phyloP scores from a whole-genome alignment of 495 filamentous ascomycete species.

The Cercophora newfieldiana region DNA sequence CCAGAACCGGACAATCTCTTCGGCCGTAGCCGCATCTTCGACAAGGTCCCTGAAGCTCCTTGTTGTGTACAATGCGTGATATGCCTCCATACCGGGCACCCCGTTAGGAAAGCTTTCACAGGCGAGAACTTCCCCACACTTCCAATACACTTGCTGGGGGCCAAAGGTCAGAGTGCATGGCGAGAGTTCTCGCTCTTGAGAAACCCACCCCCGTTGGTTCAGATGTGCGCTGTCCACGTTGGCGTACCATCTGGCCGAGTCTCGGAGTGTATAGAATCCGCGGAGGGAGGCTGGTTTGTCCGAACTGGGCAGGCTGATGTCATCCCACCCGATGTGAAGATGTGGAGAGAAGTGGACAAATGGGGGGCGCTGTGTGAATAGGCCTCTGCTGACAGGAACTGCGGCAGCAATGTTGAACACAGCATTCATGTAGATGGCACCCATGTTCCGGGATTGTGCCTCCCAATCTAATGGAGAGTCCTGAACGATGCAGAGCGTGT shows the following conservation, averaged over 20 bases:
- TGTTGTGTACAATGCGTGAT: not conserved
- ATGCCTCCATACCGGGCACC: not conserved
- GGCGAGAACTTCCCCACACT: not conserved
- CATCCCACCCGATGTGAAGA: not conserved
- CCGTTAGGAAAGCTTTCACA: not conserved
- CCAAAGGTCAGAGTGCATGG: not conserved
- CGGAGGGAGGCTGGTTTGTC: not conserved
- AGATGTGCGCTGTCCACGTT: not conserved
- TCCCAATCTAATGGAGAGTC: not conserved
- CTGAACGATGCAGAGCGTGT: constrained; percentile 5
- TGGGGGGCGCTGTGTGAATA: not conserved
- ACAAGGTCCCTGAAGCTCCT: not conserved
- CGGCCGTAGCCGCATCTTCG: not conserved
- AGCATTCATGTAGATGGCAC: not conserved
- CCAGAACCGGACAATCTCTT: not conserved
- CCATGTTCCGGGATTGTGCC: not conserved
- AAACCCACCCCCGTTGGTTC: not conserved
- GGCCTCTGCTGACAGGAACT: not conserved
- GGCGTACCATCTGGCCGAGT: not conserved
- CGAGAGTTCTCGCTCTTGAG: not conserved
- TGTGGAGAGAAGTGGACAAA: not conserved
- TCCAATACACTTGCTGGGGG: not conserved
- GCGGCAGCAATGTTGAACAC: not conserved
- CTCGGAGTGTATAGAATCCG: not conserved
- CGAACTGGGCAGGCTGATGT: not conserved